Evolutionary conservation across 441 rosid species (phyloP), one percentile per base, ranked within the genome.

Genomic region (Eutrema salsugineum): DNA sequence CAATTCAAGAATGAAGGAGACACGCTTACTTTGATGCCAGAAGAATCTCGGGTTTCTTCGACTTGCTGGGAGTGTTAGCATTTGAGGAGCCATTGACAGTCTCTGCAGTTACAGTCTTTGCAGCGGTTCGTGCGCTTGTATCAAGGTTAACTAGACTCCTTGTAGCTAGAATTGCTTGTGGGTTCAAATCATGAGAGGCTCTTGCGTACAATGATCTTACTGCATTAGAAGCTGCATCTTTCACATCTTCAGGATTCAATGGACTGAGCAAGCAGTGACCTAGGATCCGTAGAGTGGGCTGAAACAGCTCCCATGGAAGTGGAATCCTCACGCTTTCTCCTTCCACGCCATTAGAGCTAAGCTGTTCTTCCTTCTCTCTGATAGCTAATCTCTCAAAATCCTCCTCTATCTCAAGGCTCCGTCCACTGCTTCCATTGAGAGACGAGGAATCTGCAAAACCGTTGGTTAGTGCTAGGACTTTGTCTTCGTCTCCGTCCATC

Each of bases 231-330:
- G 97, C 97, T 0, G 83, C 80, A 39, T 88, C 94, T 71, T 88
- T 89, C 0, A 90, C 96, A 65, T 93, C 94, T 69, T 80, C 90
- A 0, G 82, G 64, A 78, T 85, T 93, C 81, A 85, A 79, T 12
- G 97, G 93, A 46, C 94, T 93, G 20, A 93, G 78, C 77, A 93
- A 76, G 68, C 97, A 93, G 49, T 93, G 98, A 16, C 97, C 97
- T 24, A 89, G 49, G 65, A 91, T 88, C 63, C 94, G 77, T 80
- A 91, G 58, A 5, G 81, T 69, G 0, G 97, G 96, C 79, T 92
- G 96, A 74, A 89, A 75, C 54, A 94, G 75, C 81, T 94, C 98
- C 98, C 96, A 93, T 10, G 97, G 96, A 46, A 93, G 78, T 3
- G 98, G 93, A 79, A 93, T 91, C 71, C 96, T 81, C 64, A 84